These are phyloP conservation scores for Apophysomyces ossiformis DNA, from an alignment of 371 early-diverging fungal genomes.

Conservation along the genomic window DNA sequence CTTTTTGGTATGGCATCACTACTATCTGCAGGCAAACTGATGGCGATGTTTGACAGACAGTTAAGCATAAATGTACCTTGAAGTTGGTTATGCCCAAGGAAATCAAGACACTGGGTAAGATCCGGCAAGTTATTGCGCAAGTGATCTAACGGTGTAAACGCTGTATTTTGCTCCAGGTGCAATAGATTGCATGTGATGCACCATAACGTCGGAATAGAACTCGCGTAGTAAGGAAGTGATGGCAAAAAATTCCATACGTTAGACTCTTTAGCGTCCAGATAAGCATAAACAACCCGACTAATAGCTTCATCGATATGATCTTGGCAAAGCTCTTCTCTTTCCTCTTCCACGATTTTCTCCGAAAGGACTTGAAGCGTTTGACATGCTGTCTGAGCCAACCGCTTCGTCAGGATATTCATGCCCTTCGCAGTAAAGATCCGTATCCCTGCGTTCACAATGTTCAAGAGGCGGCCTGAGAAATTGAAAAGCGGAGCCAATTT, in stretches of 20 bases:
- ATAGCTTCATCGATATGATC: conserved; percentile 26
- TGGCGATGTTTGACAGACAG: conserved; percentile 40
- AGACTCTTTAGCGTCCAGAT: conserved; percentile 30
- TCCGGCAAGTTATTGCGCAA: conserved; percentile 25
- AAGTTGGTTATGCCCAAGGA: conserved; percentile 25
- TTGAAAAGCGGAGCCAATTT: conserved; percentile 20
- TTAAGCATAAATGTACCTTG: conserved; percentile 41
- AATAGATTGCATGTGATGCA: conserved; percentile 32
- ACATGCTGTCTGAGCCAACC: conserved; percentile 49
- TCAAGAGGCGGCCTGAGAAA: conserved; percentile 32
- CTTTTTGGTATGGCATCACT: conserved; percentile 16
- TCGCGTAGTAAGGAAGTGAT: conserved; percentile 50
- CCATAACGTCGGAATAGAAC: conserved; percentile 46
- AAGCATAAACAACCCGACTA: conserved; percentile 17
- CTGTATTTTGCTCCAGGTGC: conserved; percentile 21
- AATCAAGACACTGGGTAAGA: conserved; percentile 32
- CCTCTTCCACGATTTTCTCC: conserved; percentile 16
- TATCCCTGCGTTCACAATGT: conserved; percentile 28
- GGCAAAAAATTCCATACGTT: conserved; percentile 56
- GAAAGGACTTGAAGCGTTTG: conserved; percentile 42
- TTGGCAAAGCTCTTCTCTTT: conserved; percentile 14
- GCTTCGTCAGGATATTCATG: conserved; percentile 34
- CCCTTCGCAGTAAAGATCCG: conserved; percentile 20
- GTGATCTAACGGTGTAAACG: conserved; percentile 16
- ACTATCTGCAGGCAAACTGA: conserved; percentile 23